These are phyloP conservation scores for Fraxinus anomala DNA, from an alignment of 257 asterid species.

Conservation along the genomic window DNA sequence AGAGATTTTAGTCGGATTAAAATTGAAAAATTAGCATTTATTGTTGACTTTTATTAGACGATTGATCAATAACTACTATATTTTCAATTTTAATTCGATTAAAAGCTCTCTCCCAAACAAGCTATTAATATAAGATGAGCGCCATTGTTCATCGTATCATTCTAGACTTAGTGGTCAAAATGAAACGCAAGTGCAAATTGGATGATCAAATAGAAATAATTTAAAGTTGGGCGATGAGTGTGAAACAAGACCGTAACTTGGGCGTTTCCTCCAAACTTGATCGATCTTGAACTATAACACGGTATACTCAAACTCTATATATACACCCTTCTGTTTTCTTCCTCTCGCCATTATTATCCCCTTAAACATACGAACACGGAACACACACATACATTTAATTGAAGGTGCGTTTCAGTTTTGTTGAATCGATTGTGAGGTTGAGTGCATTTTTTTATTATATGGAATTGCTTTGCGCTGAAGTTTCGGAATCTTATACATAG, in stretches of 20 bases:
- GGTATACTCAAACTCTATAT: constrained; percentile 43
- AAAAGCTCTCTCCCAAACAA: too few species aligned
- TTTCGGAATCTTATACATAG: background rate
- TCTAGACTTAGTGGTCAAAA: too few species aligned
- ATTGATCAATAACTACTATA: too few species aligned
- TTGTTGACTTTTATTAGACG: too few species aligned
- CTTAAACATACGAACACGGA: background rate
- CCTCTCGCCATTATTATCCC: background rate
- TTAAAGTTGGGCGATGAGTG: background rate
- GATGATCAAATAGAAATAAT: background rate
- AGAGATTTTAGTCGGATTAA: too few species aligned
- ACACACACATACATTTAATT: constrained; percentile 7
- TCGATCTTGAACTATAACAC: background rate
- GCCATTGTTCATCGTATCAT: too few species aligned
- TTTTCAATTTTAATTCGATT: too few species aligned
- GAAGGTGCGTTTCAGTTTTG: constrained; percentile 37
- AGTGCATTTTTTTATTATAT: background rate
- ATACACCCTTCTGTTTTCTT: background rate
- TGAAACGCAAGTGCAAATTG: background rate
- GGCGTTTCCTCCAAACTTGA: constrained; percentile 17
- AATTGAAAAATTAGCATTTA: too few species aligned
- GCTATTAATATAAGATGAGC: too few species aligned
- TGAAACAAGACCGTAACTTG: background rate
- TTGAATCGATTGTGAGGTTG: constrained; percentile 9
- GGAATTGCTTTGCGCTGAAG: background rate